A percentile compares a stretch with the other conserved stretches of the same genome.
phyloP scores from a whole-genome alignment of 345 rosid genomes.

The Reutealis trisperma region DNA sequence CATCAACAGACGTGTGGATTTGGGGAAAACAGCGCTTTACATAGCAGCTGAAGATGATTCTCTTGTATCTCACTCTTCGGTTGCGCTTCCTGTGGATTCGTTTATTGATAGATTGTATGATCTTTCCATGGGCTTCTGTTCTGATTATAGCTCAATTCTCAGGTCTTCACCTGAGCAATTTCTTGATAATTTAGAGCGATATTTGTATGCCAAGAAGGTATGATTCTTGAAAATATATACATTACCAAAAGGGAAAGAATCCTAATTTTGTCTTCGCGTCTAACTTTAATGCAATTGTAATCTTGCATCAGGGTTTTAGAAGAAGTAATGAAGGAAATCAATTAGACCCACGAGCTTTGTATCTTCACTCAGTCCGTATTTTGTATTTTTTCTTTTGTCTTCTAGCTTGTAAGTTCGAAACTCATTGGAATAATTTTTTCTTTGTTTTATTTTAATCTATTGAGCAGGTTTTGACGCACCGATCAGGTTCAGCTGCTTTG shows the following conservation, averaged over 20 bases:
- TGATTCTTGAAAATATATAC: not conserved
- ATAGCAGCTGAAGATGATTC: conserved; percentile 77
- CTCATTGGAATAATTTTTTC: not conserved
- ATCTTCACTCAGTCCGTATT: conserved; percentile 57
- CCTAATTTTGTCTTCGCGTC: no score
- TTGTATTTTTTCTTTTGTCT: not conserved
- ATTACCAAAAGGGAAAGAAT: no score
- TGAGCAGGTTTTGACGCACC: conserved; percentile 62
- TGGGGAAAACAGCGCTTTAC: conserved; percentile 53
- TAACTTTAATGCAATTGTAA: conserved; percentile 1
- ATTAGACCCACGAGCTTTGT: conserved; percentile 48
- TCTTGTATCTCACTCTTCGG: conserved; percentile 61
- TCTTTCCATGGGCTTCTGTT: conserved; percentile 63
- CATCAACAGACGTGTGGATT: conserved; percentile 58
- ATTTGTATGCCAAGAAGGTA: conserved; percentile 55
- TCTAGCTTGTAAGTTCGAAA: conserved; percentile 4
- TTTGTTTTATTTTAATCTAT: conserved; percentile 18
- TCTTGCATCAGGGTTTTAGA: conserved; percentile 44
- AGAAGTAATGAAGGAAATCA: conserved; percentile 42
- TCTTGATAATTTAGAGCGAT: conserved; percentile 54
- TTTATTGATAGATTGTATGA: conserved; percentile 54
- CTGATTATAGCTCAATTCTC: conserved; percentile 35
- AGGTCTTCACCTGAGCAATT: conserved; percentile 43
- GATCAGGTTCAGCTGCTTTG: conserved; percentile 61
- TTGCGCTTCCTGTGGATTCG: conserved; percentile 61